A percentile compares a stretch with the other conserved stretches of the same genome.
Evolutionary conservation across 2,329 filamentous ascomycete species (phyloP).

Genomic region (Juglanconis oblonga): DNA sequence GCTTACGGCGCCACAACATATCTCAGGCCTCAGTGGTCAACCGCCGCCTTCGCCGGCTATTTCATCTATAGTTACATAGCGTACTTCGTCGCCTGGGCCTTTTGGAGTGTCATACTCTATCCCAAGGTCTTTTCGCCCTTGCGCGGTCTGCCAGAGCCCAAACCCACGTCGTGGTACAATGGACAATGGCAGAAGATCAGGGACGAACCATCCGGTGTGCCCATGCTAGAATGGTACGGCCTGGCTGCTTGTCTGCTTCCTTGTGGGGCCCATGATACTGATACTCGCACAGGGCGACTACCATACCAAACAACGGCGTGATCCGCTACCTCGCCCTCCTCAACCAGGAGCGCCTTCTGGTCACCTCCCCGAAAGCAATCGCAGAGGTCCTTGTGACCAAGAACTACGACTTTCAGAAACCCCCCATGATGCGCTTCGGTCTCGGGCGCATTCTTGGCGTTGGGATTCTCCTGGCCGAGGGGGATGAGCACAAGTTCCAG

Average conservation of each 20-base stretch:
- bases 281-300: slow-evolving; percentile 47
- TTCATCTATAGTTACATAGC: slow-evolving; percentile 36
- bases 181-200: slow-evolving; percentile 46
- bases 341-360: slow-evolving; percentile 61
- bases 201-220: slow-evolving; percentile 38
- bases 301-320: slow-evolving; percentile 64
- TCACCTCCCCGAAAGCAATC: slow-evolving; percentile 62
- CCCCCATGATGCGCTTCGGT: slow-evolving; percentile 47
- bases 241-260: neutral
- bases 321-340: slow-evolving; percentile 63
- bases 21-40: slow-evolving; percentile 29
- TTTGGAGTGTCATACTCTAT: slow-evolving; percentile 46
- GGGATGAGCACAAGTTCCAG: slow-evolving; percentile 83
- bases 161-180: slow-evolving; percentile 40
- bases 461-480: slow-evolving; percentile 77
- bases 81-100: slow-evolving; percentile 32
- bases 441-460: slow-evolving; percentile 65
- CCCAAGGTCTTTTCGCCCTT: slow-evolving; percentile 50
- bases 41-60: slow-evolving; percentile 27
- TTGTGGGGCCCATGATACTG: slow-evolving; percentile 8
- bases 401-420: slow-evolving; percentile 69
- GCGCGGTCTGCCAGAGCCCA: slow-evolving; percentile 43
- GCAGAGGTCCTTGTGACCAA: slow-evolving; percentile 67
- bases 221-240: slow-evolving; percentile 46
- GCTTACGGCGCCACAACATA: slow-evolving; percentile 31